A percentile compares a stretch with the other conserved stretches of the same genome.
phyloP scores from a whole-genome alignment of 495 filamentous ascomycete genomes.

The Neohortaea acidophila region DNA sequence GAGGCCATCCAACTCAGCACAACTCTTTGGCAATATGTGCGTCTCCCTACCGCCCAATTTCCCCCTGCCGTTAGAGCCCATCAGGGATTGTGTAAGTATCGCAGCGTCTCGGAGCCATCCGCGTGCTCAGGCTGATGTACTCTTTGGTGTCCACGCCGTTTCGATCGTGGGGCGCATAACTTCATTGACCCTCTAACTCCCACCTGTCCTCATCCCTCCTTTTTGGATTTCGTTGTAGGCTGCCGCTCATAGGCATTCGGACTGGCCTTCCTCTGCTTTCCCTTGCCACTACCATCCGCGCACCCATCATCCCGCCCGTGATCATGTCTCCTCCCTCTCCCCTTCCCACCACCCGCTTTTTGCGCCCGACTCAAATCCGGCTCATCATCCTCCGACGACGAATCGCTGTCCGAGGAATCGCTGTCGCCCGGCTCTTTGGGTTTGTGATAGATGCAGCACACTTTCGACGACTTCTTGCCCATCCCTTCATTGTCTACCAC shows the following conservation, averaged over 20 bases:
- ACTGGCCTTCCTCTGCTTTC: conserved; percentile 46
- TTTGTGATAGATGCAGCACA: conserved; percentile 97
- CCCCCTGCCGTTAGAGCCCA: no score
- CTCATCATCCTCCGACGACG: conserved; percentile 35
- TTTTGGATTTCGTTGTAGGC: conserved; percentile 37
- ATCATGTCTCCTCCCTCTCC: conserved; percentile 18
- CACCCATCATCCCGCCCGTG: conserved; percentile 28
- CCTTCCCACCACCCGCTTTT: conserved; percentile 18
- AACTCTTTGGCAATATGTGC: no score
- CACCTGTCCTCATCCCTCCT: conserved; percentile 9
- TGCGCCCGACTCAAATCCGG: conserved; percentile 35
- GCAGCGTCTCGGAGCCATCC: no score
- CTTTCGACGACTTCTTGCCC: conserved; percentile 91
- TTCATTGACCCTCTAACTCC: no score
- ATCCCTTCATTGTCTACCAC: conserved; percentile 95
- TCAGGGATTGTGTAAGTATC: no score
- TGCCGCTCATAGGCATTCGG: conserved; percentile 94
- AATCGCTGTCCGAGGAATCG: conserved; percentile 64
- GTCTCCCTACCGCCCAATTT: no score
- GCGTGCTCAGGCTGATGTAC: no score
- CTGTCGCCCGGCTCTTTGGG: conserved; percentile 60
- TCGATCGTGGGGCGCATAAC: no score
- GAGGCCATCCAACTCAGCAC: no score
- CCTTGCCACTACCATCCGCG: conserved; percentile 27
- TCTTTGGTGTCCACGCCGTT: no score